phyloP scores from a whole-genome alignment of 1,284 basidiomycete species.

The Meripilus lineatus region DNA sequence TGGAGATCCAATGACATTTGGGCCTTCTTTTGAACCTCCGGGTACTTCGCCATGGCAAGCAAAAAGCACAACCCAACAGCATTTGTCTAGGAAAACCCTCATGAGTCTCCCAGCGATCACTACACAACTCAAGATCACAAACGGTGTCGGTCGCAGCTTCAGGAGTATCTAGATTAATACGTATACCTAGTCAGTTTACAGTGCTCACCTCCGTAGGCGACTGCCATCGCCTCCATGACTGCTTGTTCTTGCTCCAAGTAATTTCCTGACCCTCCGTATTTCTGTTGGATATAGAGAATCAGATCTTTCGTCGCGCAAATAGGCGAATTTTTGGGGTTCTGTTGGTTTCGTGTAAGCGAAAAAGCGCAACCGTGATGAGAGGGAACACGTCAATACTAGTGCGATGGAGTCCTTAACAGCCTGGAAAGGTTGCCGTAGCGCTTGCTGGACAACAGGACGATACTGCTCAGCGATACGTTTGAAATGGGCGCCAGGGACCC shows the following conservation, averaged over 20 bases:
- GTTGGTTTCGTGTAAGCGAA: background rate
- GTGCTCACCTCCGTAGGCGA: constrained; percentile 6
- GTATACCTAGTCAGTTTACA: no score
- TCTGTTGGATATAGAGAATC: background rate
- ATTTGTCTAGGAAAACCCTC: background rate
- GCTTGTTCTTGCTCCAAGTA: background rate
- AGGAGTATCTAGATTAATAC: background rate
- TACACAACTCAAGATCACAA: background rate
- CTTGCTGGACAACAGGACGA: background rate
- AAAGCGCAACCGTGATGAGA: background rate
- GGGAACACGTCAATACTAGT: background rate
- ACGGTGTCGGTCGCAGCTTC: constrained; percentile 3
- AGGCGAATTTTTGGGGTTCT: no score
- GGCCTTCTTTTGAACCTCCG: constrained; percentile 4
- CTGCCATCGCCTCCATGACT: constrained; percentile 1
- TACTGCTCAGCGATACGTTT: background rate
- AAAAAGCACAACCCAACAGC: constrained; percentile 3
- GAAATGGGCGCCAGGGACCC: constrained; percentile 17
- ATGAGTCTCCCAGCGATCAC: no score
- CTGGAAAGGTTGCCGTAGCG: constrained; percentile 8
- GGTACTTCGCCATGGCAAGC: constrained; percentile 6
- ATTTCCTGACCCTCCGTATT: background rate
- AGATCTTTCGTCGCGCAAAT: background rate
- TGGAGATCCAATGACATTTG: constrained; percentile 2
- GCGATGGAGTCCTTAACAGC: constrained; percentile 7